Evolutionary conservation across 2,329 filamentous ascomycete species (phyloP).

Genomic region (Talaromyces sp.): DNA sequence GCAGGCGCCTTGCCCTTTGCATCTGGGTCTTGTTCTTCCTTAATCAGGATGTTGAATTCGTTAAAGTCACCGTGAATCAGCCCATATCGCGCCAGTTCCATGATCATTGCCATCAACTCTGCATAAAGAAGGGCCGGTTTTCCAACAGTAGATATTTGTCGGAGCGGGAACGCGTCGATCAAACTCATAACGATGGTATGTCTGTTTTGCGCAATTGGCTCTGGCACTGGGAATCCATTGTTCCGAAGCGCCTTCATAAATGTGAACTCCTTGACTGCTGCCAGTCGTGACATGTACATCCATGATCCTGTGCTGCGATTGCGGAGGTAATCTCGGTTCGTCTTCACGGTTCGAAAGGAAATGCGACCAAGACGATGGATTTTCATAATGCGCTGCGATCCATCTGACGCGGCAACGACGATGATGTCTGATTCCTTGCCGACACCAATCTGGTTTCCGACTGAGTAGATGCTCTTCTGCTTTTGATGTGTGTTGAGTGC

Average conservation of each 20-base stretch:
- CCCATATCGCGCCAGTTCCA: slow-evolving; percentile 76
- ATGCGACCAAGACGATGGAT: slow-evolving; percentile 94
- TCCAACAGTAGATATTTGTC: slow-evolving; percentile 79
- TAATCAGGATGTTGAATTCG: slow-evolving; percentile 96
- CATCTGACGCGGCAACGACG: slow-evolving; percentile 76
- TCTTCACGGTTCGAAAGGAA: slow-evolving; percentile 93
- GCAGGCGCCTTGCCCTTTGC: slow-evolving; percentile 34
- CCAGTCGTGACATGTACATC: slow-evolving; percentile 96
- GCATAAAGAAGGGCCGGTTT: slow-evolving; percentile 81
- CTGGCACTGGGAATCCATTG: slow-evolving; percentile 84
- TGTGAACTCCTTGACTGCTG: slow-evolving; percentile 87
- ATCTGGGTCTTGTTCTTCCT: slow-evolving; percentile 54
- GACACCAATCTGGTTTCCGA: slow-evolving; percentile 90
- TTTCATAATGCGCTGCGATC: slow-evolving; percentile 79
- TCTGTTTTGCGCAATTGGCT: slow-evolving; percentile 80
- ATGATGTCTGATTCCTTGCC: slow-evolving; percentile 98
- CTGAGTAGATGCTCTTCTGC: slow-evolving; percentile 76
- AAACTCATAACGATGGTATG: slow-evolving; percentile 97
- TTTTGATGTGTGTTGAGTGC: slow-evolving; percentile 85
- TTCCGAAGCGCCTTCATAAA: slow-evolving; percentile 85
- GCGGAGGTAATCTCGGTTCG: slow-evolving; percentile 90
- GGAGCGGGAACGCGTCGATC: slow-evolving; percentile 84
- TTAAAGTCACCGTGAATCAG: slow-evolving; percentile 98
- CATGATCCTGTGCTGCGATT: slow-evolving; percentile 77
- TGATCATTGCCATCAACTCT: slow-evolving; percentile 82